Conservation (phyloP, 2,329 filamentous ascomycete genomes). For the Coleophoma eucalyptorum region DNA sequence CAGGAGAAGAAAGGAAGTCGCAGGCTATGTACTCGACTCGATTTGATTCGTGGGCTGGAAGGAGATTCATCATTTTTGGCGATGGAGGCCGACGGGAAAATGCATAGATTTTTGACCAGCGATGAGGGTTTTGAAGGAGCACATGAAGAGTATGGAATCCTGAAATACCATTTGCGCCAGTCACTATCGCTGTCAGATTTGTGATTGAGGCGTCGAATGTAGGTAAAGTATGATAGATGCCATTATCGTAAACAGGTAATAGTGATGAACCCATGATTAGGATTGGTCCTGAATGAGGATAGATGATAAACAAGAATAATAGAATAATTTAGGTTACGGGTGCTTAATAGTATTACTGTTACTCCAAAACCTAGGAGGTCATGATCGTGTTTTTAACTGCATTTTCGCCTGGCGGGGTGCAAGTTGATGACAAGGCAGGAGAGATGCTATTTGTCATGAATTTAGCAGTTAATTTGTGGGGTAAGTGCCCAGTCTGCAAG, state of each 20-base stretch:
- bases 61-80: not conserved
- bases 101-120: not conserved
- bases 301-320: no score
- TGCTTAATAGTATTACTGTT: no score
- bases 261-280: not conserved
- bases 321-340: no score
- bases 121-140: not conserved
- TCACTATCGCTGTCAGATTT: not conserved
- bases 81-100: not conserved
- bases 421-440: no score
- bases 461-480: no score
- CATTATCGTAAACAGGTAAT: not conserved
- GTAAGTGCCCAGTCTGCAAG: no score
- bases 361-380: no score
- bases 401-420: no score
- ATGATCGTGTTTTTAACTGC: no score
- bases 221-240: not conserved
- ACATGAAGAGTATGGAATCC: not conserved
- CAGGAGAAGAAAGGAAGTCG: not conserved
- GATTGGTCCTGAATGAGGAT: no score
- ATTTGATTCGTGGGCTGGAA: not conserved
- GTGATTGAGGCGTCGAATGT: not conserved
- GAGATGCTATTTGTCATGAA: no score
- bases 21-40: not conserved
- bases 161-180: not conserved